phyloP scores from a whole-genome alignment of 495 filamentous ascomycete species.

The Penicillium riverlandense region DNA sequence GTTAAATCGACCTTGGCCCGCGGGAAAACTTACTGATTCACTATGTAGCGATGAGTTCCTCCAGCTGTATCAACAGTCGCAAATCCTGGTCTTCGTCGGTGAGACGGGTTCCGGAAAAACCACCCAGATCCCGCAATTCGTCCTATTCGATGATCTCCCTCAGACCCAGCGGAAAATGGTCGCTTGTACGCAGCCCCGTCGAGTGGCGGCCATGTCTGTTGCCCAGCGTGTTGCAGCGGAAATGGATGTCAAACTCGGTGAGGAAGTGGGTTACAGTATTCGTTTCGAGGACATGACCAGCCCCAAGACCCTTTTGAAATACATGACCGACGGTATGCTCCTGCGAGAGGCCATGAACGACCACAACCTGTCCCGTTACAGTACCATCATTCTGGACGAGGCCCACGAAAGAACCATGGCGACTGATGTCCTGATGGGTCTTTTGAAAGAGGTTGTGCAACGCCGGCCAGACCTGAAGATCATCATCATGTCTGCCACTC shows the following conservation, averaged over 20 bases:
- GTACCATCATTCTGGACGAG: slow-evolving; percentile 97
- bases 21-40: slow-evolving; percentile 1
- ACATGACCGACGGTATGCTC: slow-evolving; percentile 99
- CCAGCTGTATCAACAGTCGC: slow-evolving; percentile 79
- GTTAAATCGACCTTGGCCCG: slow-evolving; percentile 7
- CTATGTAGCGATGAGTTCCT: slow-evolving; percentile 77
- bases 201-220: slow-evolving; percentile 98
- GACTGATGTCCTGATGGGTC: slow-evolving; percentile 93
- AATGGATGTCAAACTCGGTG: slow-evolving; percentile 87
- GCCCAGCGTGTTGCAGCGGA: slow-evolving; percentile 97
- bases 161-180: slow-evolving; percentile 79
- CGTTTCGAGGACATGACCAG: slow-evolving; percentile 96
- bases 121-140: slow-evolving; percentile 97
- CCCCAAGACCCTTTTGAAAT: slow-evolving; percentile 88
- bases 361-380: slow-evolving; percentile 81
- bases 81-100: slow-evolving; percentile 97
- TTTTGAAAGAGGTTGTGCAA: slow-evolving; percentile 76
- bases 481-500: slow-evolving; percentile 96
- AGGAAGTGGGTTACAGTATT: slow-evolving; percentile 98
- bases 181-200: slow-evolving; percentile 94
- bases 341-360: slow-evolving; percentile 98
- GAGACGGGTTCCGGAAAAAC: slow-evolving; percentile 99
- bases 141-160: slow-evolving; percentile 93
- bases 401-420: slow-evolving; percentile 94
- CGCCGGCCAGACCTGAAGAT: slow-evolving; percentile 86